Conservation (phyloP, 257 asterid genomes). For the Orobanche coerulescens region DNA sequence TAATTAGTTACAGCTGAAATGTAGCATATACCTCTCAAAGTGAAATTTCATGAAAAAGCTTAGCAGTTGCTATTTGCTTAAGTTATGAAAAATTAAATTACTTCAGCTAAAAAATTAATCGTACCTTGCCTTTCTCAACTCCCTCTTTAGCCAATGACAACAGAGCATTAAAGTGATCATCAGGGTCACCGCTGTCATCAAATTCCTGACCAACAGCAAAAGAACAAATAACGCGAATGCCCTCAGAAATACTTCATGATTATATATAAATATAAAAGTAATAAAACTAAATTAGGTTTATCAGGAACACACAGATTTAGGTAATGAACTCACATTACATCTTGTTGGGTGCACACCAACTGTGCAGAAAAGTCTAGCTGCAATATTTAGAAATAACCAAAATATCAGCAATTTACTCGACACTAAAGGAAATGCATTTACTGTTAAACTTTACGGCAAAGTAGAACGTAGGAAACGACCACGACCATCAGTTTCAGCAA, state of each 20-base stretch:
- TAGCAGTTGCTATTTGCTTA: not conserved
- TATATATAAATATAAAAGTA: no score
- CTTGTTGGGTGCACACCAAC: slow-evolving; percentile 99
- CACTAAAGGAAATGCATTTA: slow-evolving; percentile 3
- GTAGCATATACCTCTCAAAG: slow-evolving; percentile 4
- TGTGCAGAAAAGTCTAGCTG: slow-evolving; percentile 93
- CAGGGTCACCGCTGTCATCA: slow-evolving; percentile 90
- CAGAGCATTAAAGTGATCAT: slow-evolving; percentile 70
- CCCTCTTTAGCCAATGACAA: slow-evolving; percentile 75
- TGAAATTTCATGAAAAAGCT: not conserved
- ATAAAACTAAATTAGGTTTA: not conserved
- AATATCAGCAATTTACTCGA: slow-evolving; percentile 7
- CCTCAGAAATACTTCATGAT: slow-evolving; percentile 3
- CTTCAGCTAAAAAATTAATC: slow-evolving; percentile 17
- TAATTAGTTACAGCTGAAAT: slow-evolving; percentile 14
- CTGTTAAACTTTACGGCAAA: slow-evolving; percentile 1
- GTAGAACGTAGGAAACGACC: slow-evolving; percentile 12
- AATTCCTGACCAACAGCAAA: slow-evolving; percentile 51
- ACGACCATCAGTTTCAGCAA: slow-evolving; percentile 92
- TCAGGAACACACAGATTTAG: slow-evolving; percentile 7
- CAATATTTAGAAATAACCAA: slow-evolving; percentile 16
- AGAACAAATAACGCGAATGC: slow-evolving; percentile 6
- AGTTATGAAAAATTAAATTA: not conserved
- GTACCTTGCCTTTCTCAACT: slow-evolving; percentile 88
- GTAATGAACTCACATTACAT: slow-evolving; percentile 66